Percentiles rank a stretch among this genome's conserved stretches.
Conservation (phyloP, 1,139 yeast species). For the Yamadazyma friedrichii region DNA sequence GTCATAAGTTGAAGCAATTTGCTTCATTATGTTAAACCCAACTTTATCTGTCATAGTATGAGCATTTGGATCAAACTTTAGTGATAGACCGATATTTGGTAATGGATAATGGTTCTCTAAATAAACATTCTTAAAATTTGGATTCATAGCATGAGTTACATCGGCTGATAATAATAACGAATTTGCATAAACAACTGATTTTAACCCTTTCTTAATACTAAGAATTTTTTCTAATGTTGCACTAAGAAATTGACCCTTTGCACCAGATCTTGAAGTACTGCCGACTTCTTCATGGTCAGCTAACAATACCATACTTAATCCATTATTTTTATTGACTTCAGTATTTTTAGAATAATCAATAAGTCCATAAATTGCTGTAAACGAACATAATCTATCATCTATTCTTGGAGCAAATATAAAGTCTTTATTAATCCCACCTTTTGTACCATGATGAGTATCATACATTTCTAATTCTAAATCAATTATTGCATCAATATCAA, state of each 20-base stretch:
- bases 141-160: conserved; percentile 64
- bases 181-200: conserved; percentile 45
- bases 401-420: conserved; percentile 64
- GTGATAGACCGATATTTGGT: conserved; percentile 72
- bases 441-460: conserved; percentile 61
- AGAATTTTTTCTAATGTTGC: conserved; percentile 21
- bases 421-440: conserved; percentile 61
- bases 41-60: conserved; percentile 80
- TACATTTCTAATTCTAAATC: conserved; percentile 62
- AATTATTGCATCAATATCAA: conserved; percentile 49
- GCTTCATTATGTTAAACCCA: conserved; percentile 64
- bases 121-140: conserved; percentile 60
- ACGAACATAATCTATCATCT: conserved; percentile 67
- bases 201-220: conserved; percentile 12
- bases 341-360: conserved; percentile 31
- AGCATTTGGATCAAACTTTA: conserved; percentile 73
- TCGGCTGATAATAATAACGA: conserved; percentile 56
- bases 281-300: conserved; percentile 48
- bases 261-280: conserved; percentile 42
- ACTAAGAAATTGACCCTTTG: conserved; percentile 35
- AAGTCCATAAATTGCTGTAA: conserved; percentile 54
- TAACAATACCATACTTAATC: conserved; percentile 42
- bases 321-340: conserved; percentile 25
- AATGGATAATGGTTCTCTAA: conserved; percentile 73
- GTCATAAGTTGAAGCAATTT: conserved; percentile 57